Evolutionary conservation across 108 stramenopile genomes (phyloP), one percentile per base, ranked within the genome.

Genomic region (Discostella pseudostelligera): DNA sequence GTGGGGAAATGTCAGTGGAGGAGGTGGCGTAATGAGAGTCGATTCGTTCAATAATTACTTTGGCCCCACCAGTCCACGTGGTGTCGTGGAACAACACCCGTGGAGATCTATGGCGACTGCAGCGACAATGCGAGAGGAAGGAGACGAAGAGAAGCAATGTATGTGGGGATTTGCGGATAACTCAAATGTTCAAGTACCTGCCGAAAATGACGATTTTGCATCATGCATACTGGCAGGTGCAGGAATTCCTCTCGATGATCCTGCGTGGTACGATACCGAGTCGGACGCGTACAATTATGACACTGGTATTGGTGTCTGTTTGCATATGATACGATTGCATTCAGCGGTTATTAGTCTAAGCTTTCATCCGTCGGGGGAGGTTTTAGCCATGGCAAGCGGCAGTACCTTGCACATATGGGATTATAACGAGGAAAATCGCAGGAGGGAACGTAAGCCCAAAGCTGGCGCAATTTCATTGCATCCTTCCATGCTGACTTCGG

Each of bases 361-460:
- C 45, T 99, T 99, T 67, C 98, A 99, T 78, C 98, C 97, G 4
- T 55, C 79, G 11, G 94, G 95, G 7, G 65, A 76, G n/a, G 45
- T 96, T 17, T 68, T 99, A 37, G 96, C 95, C 13, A 76, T 97
- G 56, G 96, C 98, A 16, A 92, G 94, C 59, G 96, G 97, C 4
- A 81, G 65, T 20, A 80, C 74, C 13, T 62, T 99, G 26, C 89
- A 97, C 70, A 74, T 97, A n/a, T 99, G 98, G 98, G 91, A 89
- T 50, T 90, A 93, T 39, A 61, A 85, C 28, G 70, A 81, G 51
- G 69, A 70, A 44, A 55, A 42, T 28, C 65, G 70, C 5, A 78
- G 61, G 63, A 59, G 59, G 39, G 50, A n/a, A 55, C 44, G 16
- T 11, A 21, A 55, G 28, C 37, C 32, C 25, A 28, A 2, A 7